Evolutionary conservation across 148 eudicot genomes (phyloP), one percentile per base, ranked within the genome.

Genomic region (Camellia japonica): DNA sequence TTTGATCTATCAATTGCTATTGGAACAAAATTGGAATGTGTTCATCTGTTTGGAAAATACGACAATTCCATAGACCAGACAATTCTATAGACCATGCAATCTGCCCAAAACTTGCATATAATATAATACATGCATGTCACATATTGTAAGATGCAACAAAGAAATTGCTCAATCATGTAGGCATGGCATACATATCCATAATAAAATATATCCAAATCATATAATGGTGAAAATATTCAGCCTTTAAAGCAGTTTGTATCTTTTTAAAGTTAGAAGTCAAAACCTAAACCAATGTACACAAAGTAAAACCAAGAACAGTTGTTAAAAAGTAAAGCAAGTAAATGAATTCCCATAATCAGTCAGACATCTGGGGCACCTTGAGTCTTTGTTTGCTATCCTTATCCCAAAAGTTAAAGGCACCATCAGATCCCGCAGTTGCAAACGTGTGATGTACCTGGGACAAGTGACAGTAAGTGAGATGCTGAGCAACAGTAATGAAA

Each of bases 371-470:
- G 69, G 69, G 76, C 73, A 95, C 99, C 96, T 95, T 95, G 47
- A 95, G 89, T 81, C 99, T 88, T 83, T 95, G 99, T 87, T 95
- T 95, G 82, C 99, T 95, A 82, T 95, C 99, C 83, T 95, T 95
- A 86, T 95, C 97, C 99, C 99, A 95, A 80, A 93, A 95, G 80
- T 92, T 95, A 79, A 92, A 93, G 82, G 90, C 89, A 68, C 99
- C 99, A 83, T 95, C 99, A 86, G 99, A 96, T 73, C 99, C 99
- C 15, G 97, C 89, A 70, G 99, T 93, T 68, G 99, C 98, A 89
- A 96, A 96, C 51, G 99, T 96, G 71, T 91, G 94, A 79, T 93
- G 94, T 73, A 91, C 81, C 99, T 96, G 86, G 64, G 82, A 82
- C 56, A 63, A 78, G 54, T 20, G 18, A 78, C 49, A 41, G 55